Conservation (phyloP, 1,139 yeast genomes). For the Debaryomyces sp. region DNA sequence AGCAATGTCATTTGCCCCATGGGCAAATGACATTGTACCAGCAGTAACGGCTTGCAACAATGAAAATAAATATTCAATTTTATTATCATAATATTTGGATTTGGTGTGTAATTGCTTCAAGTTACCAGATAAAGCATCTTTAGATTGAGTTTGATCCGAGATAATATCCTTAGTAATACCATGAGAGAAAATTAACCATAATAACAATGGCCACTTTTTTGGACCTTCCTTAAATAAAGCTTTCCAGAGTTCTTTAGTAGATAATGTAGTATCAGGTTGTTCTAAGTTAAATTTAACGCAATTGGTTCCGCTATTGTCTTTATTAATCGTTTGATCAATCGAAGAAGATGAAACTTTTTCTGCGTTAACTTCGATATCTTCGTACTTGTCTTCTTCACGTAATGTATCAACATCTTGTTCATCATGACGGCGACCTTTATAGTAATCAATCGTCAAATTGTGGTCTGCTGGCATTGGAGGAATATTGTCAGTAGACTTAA, state of each 20-base stretch:
- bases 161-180: constrained; percentile 72
- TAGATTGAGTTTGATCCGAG: constrained; percentile 42
- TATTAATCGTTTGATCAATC: constrained; percentile 15
- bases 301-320: constrained; percentile 12
- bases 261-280: constrained; percentile 19
- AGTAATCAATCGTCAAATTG: constrained; percentile 60
- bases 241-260: constrained; percentile 50
- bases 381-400: constrained; percentile 18
- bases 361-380: constrained; percentile 10
- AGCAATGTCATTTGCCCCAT: constrained; percentile 80
- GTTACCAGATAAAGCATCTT: constrained; percentile 41
- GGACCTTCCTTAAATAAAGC: constrained; percentile 48
- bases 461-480: constrained; percentile 71
- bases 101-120: constrained; percentile 54
- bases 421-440: constrained; percentile 57
- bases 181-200: constrained; percentile 54
- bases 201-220: constrained; percentile 53
- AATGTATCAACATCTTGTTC: constrained; percentile 16
- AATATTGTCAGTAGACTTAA: constrained; percentile 57
- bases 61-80: constrained; percentile 70
- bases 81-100: constrained; percentile 71
- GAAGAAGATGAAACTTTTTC: constrained; percentile 11
- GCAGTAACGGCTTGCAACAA: constrained; percentile 75
- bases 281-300: not conserved
- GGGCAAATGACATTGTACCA: constrained; percentile 80